Conservation (phyloP, 2,329 filamentous ascomycete species). For the Fusarium multiceps region DNA sequence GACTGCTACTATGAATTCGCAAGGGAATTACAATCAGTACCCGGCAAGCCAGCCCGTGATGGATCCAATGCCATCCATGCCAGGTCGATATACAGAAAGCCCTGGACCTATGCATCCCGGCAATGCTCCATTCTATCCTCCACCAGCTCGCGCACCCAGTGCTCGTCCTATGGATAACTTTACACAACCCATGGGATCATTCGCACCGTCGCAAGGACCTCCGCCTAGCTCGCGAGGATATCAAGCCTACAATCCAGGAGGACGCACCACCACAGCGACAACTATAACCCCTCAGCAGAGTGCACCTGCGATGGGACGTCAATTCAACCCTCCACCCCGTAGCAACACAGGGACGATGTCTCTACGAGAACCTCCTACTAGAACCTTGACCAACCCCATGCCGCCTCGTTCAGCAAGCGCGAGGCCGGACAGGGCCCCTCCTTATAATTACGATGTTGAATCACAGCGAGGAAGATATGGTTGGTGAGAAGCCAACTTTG, state of each 20-base stretch:
- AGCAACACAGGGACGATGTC: conserved; percentile 56
- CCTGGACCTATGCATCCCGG: conserved; percentile 46
- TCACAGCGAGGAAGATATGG: conserved; percentile 49
- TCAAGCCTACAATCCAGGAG: conserved; percentile 49
- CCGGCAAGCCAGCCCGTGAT: conserved; percentile 30
- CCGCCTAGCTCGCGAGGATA: conserved; percentile 39
- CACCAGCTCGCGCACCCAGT: conserved; percentile 49
- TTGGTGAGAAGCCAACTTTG: conserved; percentile 34
- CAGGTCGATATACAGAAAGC: conserved; percentile 47
- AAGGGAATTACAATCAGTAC: conserved; percentile 47
- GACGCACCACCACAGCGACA: conserved; percentile 50
- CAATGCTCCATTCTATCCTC: conserved; percentile 49
- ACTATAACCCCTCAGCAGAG: conserved; percentile 43
- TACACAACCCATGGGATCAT: conserved; percentile 33
- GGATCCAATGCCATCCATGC: conserved; percentile 15
- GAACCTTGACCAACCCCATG: conserved; percentile 60
- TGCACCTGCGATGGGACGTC: conserved; percentile 37
- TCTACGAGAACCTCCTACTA: conserved; percentile 52
- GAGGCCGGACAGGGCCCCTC: conserved; percentile 41
- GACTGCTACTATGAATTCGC: conserved; percentile 52
- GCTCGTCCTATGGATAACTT: conserved; percentile 49
- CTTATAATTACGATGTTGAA: conserved; percentile 52
- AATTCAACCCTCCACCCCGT: conserved; percentile 48
- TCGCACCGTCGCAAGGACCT: conserved; percentile 2
- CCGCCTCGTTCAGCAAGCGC: conserved; percentile 45